Conservation (phyloP, 2,329 filamentous ascomycete genomes). For the Acarospora socialis region DNA sequence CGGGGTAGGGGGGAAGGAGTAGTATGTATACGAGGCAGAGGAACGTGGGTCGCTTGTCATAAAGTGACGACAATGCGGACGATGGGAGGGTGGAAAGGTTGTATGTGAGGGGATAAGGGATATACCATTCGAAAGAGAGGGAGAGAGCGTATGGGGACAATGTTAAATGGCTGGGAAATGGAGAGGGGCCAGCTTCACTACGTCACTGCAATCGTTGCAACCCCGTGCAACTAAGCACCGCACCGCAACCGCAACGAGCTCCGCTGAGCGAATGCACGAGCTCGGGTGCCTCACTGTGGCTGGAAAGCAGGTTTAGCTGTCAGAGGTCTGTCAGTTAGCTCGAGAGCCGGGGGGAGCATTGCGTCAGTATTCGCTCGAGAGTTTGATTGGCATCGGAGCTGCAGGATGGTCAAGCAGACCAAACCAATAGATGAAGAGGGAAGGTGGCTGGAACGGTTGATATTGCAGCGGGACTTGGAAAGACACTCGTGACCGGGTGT, state of each 20-base stretch:
- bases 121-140: neutral
- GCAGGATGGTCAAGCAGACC: too few relatives aligned
- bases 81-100: neutral
- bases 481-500: too few relatives aligned
- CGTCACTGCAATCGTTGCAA: constrained; percentile 1
- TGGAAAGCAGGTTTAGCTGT: constrained; percentile 8
- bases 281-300: constrained; percentile 11
- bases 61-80: neutral
- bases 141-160: neutral
- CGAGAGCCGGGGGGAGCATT: too few relatives aligned
- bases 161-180: neutral
- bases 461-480: too few relatives aligned
- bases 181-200: neutral
- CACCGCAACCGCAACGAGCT: neutral
- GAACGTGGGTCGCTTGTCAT: constrained; percentile 1
- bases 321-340: too few relatives aligned
- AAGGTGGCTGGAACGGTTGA: too few relatives aligned
- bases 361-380: too few relatives aligned
- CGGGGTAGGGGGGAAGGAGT: constrained; percentile 14
- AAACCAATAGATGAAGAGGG: too few relatives aligned
- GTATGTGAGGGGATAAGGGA: neutral
- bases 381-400: too few relatives aligned
- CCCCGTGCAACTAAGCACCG: constrained; percentile 2
- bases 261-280: neutral
- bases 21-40: constrained; percentile 13